Evolutionary conservation across 129 eudicot genomes (phyloP), one percentile per base, ranked within the genome.

Genomic region (Flaveria ramosissima): DNA sequence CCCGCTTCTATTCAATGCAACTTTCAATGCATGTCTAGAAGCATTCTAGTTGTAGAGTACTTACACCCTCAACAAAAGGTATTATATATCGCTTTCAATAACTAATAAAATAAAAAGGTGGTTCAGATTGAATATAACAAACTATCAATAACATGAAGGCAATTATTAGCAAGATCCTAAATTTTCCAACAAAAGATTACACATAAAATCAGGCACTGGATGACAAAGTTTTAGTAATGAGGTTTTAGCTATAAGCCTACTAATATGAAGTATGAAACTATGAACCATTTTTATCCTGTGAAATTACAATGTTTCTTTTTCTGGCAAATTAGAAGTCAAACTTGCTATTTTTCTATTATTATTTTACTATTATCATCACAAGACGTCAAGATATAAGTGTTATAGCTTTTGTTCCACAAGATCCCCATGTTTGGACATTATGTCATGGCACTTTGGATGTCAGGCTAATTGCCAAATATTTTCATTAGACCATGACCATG

Each of bases 391-490:
- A 60, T 24, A 24, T 24, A 59, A n/a, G 1, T 57, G 36, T 10
- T 57, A 20, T 57, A 20, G 32, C 5, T 60, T 60, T 23, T 60
- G 17, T 3, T 60, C 39, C 39, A 60, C 12, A 23, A 8, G 15
- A 57, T 57, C 17, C 63, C 30, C 64, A 57, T 57, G 64, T 57
- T 57, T 57, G 64, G 64, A 57, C 64, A 10, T 19, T 21, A 57
- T 20, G 4, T 20, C 9, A 24, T 12, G 10, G 66, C 9, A 59
- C 21, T 59, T 59, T 59, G 11, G n/a, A 59, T 59, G 66, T 59
- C 21, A 59, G 39, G 10, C 39, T 24, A 23, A 24, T 0, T 59
- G 61, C 2, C 16, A 23, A 21, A 59, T 59, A 24, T 24, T 60
- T 56, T 60, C n/a, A 10, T 60, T 2, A 10, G 11, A 21, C 17